Evolutionary conservation across 257 asterid species (phyloP), one percentile per base, ranked within the genome.

Genomic region (Capsicum baccatum): DNA sequence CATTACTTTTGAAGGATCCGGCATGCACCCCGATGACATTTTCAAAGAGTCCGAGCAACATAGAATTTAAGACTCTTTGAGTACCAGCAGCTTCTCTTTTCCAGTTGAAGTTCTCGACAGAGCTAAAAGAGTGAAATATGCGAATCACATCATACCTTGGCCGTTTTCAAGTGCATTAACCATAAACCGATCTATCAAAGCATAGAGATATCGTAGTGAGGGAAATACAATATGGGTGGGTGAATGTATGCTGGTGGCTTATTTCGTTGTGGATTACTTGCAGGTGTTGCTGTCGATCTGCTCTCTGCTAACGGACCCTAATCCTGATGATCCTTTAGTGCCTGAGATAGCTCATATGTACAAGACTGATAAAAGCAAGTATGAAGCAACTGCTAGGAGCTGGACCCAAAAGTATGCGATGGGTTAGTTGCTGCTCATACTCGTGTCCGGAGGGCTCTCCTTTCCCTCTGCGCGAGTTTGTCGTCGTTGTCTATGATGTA

Each of bases 321-420:
- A 88, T 83, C 91, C 91, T 3, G 91, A 88, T 83, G 91, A 88
- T 67, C 91, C 91, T 26, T 83, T 88, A n/a, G 91, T 88, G 64
- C 91, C 91, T 2, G 91, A 88, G 73, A 88, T 88, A 69, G 91
- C 91, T 69, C 91, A 88, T 54, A 86, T 88, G 91, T 88, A 88
- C 83, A 88, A 88, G 80, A 88, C 89, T 8, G 91, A 88, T 37
- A 80, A 83, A 79, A 71, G 84, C 88, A 88, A 88, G 88, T 88
- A 88, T 1, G 91, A 88, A 79, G 85, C 89, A 35, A 88, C 91
- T 63, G 91, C 91, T 74, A 85, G 91, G 64, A 86, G 91, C 91
- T 88, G 91, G 91, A 88, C 91, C 83, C 89, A 88, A 76, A 88
- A 88, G 84, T 86, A 88, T 21, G 89, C 91, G 57, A 88, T 88